Conservation (phyloP, 1,284 basidiomycete genomes). For the Entoloma clypeatum region DNA sequence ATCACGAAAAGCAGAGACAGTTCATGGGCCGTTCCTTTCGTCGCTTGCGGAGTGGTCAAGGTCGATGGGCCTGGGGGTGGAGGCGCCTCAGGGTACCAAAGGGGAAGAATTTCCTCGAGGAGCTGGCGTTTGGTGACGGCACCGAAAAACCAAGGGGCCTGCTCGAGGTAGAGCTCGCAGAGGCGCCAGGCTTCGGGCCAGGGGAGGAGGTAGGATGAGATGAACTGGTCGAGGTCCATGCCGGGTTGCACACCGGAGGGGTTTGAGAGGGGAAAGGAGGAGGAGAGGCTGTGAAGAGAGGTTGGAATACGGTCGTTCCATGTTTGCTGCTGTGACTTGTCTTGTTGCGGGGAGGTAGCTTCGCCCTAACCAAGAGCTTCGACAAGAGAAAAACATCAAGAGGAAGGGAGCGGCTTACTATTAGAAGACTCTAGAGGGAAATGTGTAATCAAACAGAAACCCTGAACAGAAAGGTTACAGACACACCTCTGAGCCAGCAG, state of each 20-base stretch:
- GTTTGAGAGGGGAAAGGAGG: constrained; percentile 53
- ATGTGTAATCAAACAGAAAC: constrained; percentile 8
- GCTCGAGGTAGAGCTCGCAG: constrained; percentile 61
- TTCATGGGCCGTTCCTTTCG: constrained; percentile 45
- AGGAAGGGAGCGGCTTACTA: constrained; percentile 35
- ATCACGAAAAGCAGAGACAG: constrained; percentile 55
- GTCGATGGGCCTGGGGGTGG: constrained; percentile 19
- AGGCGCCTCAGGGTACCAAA: constrained; percentile 59
- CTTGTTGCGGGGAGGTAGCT: constrained; percentile 24
- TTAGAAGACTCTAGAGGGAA: constrained; percentile 42
- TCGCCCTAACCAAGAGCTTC: constrained; percentile 29
- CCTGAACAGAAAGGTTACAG: constrained; percentile 8
- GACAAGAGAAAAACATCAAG: constrained; percentile 9
- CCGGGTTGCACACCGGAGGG: constrained; percentile 28
- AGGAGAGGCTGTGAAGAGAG: constrained; percentile 42
- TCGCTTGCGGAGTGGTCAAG: constrained; percentile 9
- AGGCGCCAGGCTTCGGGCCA: constrained; percentile 54
- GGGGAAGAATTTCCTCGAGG: constrained; percentile 58
- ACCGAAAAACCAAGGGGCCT: constrained; percentile 74
- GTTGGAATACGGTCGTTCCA: constrained; percentile 23
- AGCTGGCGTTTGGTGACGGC: constrained; percentile 59
- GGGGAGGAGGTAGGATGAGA: constrained; percentile 49
- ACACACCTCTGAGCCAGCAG: constrained; percentile 59
- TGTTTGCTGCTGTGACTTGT: constrained; percentile 12
- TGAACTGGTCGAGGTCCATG: constrained; percentile 44